Percentiles rank a stretch among this genome's conserved stretches.
Conservation (phyloP, 2,329 filamentous ascomycete genomes). For the Alternaria postmessia region DNA sequence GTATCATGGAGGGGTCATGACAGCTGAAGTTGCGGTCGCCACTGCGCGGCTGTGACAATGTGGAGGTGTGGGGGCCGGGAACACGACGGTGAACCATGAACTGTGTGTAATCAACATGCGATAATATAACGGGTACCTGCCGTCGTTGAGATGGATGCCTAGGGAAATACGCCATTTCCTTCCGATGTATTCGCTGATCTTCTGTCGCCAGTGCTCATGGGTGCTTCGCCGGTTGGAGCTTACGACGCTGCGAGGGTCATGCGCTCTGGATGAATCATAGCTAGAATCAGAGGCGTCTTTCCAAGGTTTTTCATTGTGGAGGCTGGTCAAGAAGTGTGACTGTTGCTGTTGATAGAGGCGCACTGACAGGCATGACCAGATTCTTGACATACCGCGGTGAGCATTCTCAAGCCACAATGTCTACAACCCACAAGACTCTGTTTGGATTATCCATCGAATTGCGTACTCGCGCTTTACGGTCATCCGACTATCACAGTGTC, state of each 20-base stretch:
- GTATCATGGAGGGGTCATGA: slow-evolving; percentile 18
- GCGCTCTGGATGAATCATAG: slow-evolving; percentile 4
- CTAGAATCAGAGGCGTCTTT: background rate
- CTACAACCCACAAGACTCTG: background rate
- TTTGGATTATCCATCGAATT: background rate
- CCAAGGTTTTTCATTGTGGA: background rate
- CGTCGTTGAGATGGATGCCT: slow-evolving; percentile 14
- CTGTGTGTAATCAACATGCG: background rate
- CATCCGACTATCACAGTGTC: background rate
- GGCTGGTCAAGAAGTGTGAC: background rate
- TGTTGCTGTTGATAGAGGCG: background rate
- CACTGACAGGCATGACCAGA: background rate
- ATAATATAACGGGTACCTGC: slow-evolving; percentile 14
- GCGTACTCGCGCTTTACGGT: background rate
- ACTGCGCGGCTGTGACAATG: slow-evolving; percentile 26
- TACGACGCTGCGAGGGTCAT: slow-evolving; percentile 16
- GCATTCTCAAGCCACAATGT: background rate
- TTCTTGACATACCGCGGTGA: too few species aligned
- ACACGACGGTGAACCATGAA: slow-evolving; percentile 8
- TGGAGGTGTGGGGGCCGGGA: slow-evolving; percentile 21
- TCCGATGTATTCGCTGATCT: background rate
- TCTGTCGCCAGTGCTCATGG: slow-evolving; percentile 1
- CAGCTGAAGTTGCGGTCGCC: slow-evolving; percentile 25
- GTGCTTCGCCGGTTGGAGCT: slow-evolving; percentile 4
- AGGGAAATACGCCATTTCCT: background rate